phyloP scores from a whole-genome alignment of 352 stramenopile species.

The Globisporangium mamillatum region DNA sequence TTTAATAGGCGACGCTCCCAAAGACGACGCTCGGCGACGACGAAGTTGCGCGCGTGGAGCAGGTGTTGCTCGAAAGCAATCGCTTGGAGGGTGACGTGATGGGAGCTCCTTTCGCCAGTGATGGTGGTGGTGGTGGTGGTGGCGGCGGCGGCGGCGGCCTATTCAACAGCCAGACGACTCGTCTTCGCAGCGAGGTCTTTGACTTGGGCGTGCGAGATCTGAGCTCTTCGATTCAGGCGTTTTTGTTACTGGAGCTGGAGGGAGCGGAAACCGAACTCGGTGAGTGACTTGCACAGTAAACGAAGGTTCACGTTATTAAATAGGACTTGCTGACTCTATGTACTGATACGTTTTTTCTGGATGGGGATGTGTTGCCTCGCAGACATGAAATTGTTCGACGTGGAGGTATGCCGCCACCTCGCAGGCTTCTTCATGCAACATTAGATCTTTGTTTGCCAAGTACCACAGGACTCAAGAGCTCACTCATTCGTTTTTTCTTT shows the following conservation, averaged over 20 bases:
- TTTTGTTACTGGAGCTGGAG: constrained; percentile 36
- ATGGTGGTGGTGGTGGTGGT: constrained; percentile 6
- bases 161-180: constrained; percentile 14
- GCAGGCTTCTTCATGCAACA: not conserved
- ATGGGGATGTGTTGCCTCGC: not conserved
- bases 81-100: constrained; percentile 4
- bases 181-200: constrained; percentile 46
- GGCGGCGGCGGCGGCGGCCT: not conserved
- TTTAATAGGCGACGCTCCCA: not conserved
- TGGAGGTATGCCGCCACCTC: constrained; percentile 29
- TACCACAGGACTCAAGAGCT: no score
- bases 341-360: not conserved
- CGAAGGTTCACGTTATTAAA: no score
- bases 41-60: constrained; percentile 9
- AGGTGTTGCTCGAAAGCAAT: constrained; percentile 11
- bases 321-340: not conserved
- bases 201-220: constrained; percentile 51
- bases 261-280: constrained; percentile 32
- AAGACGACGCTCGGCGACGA: constrained; percentile 11
- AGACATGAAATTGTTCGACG: constrained; percentile 47
- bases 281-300: constrained; percentile 2
- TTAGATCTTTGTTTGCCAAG: no score
- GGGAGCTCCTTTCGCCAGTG: constrained; percentile 15
- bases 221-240: constrained; percentile 25
- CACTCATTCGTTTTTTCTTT: not conserved